Evolutionary conservation across 164 flowering plant genomes (phyloP).

Genomic region (Stephania japonica): DNA sequence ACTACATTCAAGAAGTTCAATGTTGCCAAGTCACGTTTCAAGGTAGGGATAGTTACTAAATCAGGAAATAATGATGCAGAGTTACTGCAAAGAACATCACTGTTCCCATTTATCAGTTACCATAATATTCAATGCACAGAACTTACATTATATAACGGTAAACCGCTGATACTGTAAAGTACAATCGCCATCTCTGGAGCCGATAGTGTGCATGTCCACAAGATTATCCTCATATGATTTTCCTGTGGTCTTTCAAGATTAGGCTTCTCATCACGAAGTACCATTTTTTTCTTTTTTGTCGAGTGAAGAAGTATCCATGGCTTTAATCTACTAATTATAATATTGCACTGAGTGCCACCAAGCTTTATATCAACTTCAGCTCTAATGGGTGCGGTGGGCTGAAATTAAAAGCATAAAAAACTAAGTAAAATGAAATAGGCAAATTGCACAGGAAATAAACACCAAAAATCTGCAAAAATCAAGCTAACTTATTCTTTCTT

Average conservation of each 20-base stretch:
- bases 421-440: not conserved
- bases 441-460: not conserved
- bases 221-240: conserved; percentile 43
- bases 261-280: conserved; percentile 46
- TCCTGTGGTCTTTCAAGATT: conserved; percentile 30
- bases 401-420: conserved; percentile 24
- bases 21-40: too few relatives aligned
- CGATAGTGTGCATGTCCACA: conserved; percentile 93
- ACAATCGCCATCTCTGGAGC: conserved; percentile 95
- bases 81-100: too few relatives aligned
- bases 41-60: too few relatives aligned
- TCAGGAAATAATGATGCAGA: too few relatives aligned
- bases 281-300: conserved; percentile 62
- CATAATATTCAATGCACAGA: not conserved
- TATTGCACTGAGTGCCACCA: conserved; percentile 86
- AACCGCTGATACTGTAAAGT: conserved; percentile 54
- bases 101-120: not conserved
- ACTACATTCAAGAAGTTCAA: too few relatives aligned
- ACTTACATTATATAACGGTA: conserved; percentile 77
- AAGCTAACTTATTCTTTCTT: too few relatives aligned
- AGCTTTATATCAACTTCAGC: conserved; percentile 90
- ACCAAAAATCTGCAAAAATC: not conserved
- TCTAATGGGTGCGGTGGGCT: conserved; percentile 64
- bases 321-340: conserved; percentile 64
- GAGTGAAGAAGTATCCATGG: conserved; percentile 61